These are phyloP conservation scores for Panaeolus papilionaceus DNA, from an alignment of 768 basidiomycete species.

Conservation along the genomic window DNA sequence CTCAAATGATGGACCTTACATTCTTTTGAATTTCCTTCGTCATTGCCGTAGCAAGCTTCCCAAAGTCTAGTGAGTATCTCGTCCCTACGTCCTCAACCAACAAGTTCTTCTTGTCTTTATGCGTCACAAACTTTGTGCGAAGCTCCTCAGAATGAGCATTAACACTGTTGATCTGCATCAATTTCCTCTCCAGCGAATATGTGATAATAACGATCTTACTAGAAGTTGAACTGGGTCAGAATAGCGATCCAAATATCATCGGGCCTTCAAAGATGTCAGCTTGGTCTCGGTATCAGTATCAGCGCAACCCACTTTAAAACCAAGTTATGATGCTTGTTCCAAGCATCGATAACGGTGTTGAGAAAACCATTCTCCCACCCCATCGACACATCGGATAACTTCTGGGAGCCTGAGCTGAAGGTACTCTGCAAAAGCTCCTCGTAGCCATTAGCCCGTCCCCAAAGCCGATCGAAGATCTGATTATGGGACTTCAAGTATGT, in stretches of 20 bases:
- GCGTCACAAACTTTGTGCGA: constrained; percentile 36
- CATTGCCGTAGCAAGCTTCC: constrained; percentile 32
- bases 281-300: not conserved
- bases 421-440: not conserved
- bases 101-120: constrained; percentile 32
- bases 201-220: constrained; percentile 25
- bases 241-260: constrained; percentile 58
- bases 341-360: constrained; percentile 22
- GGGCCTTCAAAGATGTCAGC: constrained; percentile 31
- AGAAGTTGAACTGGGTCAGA: constrained; percentile 45
- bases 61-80: constrained; percentile 30
- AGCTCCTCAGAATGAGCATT: constrained; percentile 42
- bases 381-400: not conserved
- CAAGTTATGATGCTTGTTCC: constrained; percentile 22
- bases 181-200: too few species aligned
- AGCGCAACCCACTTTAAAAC: constrained; percentile 16
- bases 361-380: constrained; percentile 20
- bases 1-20: constrained; percentile 20
- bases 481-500: not conserved
- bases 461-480: not conserved
- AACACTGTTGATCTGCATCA: constrained; percentile 27
- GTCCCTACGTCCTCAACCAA: constrained; percentile 23
- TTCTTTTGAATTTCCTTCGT: constrained; percentile 31
- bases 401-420: too few species aligned
- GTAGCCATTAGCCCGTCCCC: not conserved